Base-by-base conservation (phyloP, 192 early-diverging fungal genomes). In the Phycomyces blakesleeanus region DNA sequence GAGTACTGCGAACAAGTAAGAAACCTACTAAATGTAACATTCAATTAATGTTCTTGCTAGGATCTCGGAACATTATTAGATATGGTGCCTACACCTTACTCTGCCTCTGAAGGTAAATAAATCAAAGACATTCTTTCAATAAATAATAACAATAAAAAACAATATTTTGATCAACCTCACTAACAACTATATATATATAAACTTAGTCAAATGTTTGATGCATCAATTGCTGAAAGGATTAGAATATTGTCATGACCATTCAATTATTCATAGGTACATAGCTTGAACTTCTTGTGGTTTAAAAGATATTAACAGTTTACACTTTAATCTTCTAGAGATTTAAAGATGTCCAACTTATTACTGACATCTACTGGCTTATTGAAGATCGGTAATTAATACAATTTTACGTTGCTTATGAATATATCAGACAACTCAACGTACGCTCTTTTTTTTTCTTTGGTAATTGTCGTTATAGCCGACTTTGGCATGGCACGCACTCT, bases 1-100 rank as follows among this genome's bases (percentile, higher is more conserved):
- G 92, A 94, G 67, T 90, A 87, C 60, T 96, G 94, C 71, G 87
- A 89, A 55, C 87, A 90, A 76, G 91, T 87, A 74, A 41, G 63
- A 8, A 55, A 7, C 7, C 29, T 2, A 34, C 7, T 7, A 7
- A 7, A 34, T 34, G 29, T 7, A 34, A 34, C 7, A 2, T 5
- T 34, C 7, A 7, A 7, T 7, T 34, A 7, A 34, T 7, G 7
- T 5, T 34, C 21, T 34, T 7, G 2, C 7, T 34, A 81, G 78
- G 81, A 82, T 57, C 63, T 82, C 55, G 78, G 75, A 0, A 79
- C 76, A 18, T 37, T 82, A n/a, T 72, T 82, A 51, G 82, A 84
- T 42, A 78, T 76, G 62, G 67, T 84, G 16, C 70, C 74, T 37
- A 82, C 69, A n/a, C 83, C 78, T 8, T 85, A 81, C 59, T 69